Evolutionary conservation across 305 asterid species (phyloP), one percentile per base, ranked within the genome.

Genomic region (Fraxinus latifolia): DNA sequence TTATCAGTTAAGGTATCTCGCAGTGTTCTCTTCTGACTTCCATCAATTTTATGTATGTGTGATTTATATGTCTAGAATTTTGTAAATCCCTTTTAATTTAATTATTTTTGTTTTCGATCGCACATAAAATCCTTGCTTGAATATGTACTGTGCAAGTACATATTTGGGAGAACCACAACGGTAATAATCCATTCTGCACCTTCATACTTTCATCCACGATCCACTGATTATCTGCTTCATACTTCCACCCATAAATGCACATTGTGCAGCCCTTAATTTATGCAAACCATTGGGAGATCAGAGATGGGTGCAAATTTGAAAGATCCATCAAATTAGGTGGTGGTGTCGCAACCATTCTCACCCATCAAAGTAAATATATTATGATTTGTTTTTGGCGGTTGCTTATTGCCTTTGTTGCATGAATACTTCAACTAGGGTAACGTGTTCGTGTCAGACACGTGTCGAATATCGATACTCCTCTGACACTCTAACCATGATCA

Each of bases 1-100:
- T 85, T 86, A 73, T 74, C 88, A 32, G 85, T 87, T 23, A 96
- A 96, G 98, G 99, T 95, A 91, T 58, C 80, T 82, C 44, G 19
- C 74, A 77, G 17, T 31, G 17, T 36, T 62, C 2, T 5, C 47
- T 44, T 36, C 8, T 60, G 39, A 9, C 76, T 21, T 9, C 58
- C 58, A 25, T 75, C 37, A 83, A 34, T 76, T 50, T 55, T 79
- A 32, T 68, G 4, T 50, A 55, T 39, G 34, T 14, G 55, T 42
- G 68, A 67, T 75, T 76, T 68, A 19, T 58, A 6, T 29, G n/a
- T 65, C 34, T 23, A 65, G 72, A 21, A 23, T 67, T 67, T 67
- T 70, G 25, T 11, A 62, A 62, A 15, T 70, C 75, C 25, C 3
- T 70, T 4, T 70, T 31, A 2, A 70, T 70, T 71, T 32, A 32